Conservation (phyloP, 805 yeast genomes). For the Cyberlindnera veronae region DNA sequence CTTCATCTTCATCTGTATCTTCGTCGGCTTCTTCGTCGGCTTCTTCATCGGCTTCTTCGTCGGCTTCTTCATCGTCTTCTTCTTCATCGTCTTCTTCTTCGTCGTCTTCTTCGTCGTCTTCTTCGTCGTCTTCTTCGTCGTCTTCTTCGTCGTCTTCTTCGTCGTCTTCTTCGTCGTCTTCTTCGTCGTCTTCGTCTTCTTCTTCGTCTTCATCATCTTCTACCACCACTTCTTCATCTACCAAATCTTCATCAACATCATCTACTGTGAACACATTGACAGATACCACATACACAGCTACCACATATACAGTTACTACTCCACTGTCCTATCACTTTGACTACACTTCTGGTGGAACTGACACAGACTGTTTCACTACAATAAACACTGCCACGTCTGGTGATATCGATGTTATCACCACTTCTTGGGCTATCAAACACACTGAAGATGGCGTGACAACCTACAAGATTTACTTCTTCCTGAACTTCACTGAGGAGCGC, state of each 20-base stretch:
- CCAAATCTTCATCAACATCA: neutral
- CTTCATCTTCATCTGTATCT: too few species aligned
- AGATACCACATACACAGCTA: neutral
- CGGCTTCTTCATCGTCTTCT: too few species aligned
- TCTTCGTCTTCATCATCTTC: slow-evolving; percentile 11
- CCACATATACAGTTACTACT: neutral
- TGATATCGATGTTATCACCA: neutral
- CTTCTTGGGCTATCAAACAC: slow-evolving; percentile 3
- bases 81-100: too few species aligned
- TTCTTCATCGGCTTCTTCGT: too few species aligned
- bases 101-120: too few species aligned
- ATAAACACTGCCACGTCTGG: slow-evolving; percentile 1
- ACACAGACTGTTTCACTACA: slow-evolving; percentile 1
- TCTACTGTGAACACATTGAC: too few species aligned
- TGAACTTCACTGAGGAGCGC: slow-evolving; percentile 16
- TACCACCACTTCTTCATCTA: slow-evolving; percentile 11
- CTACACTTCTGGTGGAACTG: slow-evolving; percentile 4
- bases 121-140: too few species aligned
- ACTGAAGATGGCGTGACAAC: neutral
- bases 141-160: too few species aligned
- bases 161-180: slow-evolving; percentile 4
- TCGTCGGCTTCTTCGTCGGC: too few species aligned
- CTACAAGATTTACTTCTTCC: slow-evolving; percentile 7
- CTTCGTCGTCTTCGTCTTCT: slow-evolving; percentile 8
- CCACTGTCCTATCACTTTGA: neutral